phyloP scores from a whole-genome alignment of 1,139 yeast species.

The Saccharomycopsis hybrid region DNA sequence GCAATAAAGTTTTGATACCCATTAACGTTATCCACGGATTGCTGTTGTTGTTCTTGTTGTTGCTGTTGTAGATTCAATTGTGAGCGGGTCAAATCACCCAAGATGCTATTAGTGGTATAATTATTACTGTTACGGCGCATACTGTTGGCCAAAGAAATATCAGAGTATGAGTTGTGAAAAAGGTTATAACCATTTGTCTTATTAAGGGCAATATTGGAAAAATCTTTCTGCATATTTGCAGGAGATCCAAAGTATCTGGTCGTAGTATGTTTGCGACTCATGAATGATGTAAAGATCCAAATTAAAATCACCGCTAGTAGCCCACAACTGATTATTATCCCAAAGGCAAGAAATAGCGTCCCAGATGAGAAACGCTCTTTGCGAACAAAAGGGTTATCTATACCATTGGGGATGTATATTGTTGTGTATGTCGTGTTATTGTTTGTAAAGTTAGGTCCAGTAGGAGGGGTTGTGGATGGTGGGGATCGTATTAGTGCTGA shows the following conservation, averaged over 20 bases:
- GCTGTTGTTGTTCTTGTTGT: no score
- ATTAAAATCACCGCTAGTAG: slow-evolving; percentile 23
- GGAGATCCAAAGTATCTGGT: slow-evolving; percentile 9
- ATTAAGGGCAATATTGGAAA: background rate
- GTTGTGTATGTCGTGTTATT: no score
- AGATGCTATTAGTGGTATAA: background rate
- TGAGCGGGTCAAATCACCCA: background rate
- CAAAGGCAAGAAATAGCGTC: slow-evolving; percentile 76
- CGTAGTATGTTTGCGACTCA: slow-evolving; percentile 15
- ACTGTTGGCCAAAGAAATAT: background rate
- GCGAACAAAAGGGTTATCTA: no score
- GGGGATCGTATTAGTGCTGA: no score
- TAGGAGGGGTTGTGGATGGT: no score
- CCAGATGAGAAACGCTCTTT: slow-evolving; percentile 43
- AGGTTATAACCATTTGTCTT: slow-evolving; percentile 4
- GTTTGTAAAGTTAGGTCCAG: no score
- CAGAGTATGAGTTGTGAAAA: slow-evolving; percentile 2
- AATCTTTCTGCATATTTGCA: slow-evolving; percentile 2
- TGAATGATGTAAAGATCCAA: slow-evolving; percentile 4
- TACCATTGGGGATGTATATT: no score
- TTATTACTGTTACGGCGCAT: background rate
- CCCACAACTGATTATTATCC: slow-evolving; percentile 50
- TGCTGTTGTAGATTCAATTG: background rate
- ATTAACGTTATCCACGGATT: no score
- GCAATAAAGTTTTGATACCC: no score